Conservation (phyloP, 2,329 filamentous ascomycete species). For the Teratosphaeria nubilosa region DNA sequence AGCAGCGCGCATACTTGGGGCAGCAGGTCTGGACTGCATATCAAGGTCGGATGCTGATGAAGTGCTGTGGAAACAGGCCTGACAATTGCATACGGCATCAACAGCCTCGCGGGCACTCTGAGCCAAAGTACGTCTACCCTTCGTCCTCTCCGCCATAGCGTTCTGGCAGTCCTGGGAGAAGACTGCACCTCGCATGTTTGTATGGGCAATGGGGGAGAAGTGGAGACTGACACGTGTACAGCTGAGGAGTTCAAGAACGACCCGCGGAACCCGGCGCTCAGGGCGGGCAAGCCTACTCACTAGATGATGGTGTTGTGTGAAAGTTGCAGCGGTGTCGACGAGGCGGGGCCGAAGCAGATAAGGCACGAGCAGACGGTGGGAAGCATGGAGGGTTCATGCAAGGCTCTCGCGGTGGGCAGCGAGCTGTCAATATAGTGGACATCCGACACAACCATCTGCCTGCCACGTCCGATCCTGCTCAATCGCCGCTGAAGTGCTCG, state of each 20-base stretch:
- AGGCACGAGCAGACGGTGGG: background rate
- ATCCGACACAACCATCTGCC: background rate
- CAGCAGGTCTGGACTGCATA: background rate
- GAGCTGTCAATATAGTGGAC: background rate
- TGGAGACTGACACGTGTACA: slow-evolving; percentile 28
- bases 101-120: slow-evolving; percentile 68
- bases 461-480: background rate
- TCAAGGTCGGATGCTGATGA: background rate
- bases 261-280: slow-evolving; percentile 65
- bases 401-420: background rate
- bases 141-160: background rate
- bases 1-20: background rate
- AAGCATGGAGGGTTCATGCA: background rate
- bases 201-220: background rate
- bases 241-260: slow-evolving; percentile 96
- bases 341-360: background rate
- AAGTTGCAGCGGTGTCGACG: background rate
- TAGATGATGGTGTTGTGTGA: slow-evolving; percentile 6
- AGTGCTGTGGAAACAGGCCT: slow-evolving; percentile 47
- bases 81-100: slow-evolving; percentile 84
- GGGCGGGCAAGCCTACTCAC: slow-evolving; percentile 19
- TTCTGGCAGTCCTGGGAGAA: background rate
- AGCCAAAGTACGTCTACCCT: slow-evolving; percentile 63
- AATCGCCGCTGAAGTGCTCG: background rate
- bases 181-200: background rate